Percentiles rank a stretch among this genome's conserved stretches.
These are phyloP conservation scores for Stenocarpella maydis DNA, from an alignment of 2,329 filamentous ascomycete genomes.

Conservation along the genomic window DNA sequence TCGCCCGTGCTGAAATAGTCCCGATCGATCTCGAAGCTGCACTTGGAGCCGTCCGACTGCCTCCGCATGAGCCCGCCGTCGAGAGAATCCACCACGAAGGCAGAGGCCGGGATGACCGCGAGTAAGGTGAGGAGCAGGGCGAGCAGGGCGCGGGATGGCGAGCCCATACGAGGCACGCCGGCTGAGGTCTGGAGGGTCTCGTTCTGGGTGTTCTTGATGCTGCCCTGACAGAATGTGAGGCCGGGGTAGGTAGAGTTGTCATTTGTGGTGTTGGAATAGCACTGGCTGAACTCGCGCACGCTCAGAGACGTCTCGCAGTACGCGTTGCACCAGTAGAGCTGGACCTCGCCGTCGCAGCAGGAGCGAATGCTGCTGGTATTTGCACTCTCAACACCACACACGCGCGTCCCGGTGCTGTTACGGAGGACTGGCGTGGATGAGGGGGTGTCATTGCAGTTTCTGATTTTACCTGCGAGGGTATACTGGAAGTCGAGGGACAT, in stretches of 20 bases:
- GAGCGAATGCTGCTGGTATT: slow-evolving; percentile 7
- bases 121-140: slow-evolving; percentile 2
- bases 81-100: slow-evolving; percentile 5
- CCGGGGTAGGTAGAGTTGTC: neutral
- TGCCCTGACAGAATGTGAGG: neutral
- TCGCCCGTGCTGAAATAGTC: neutral
- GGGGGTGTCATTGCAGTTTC: neutral
- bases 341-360: slow-evolving; percentile 12
- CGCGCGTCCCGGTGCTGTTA: neutral
- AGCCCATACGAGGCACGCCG: neutral
- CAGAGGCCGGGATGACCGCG: neutral
- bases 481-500: neutral
- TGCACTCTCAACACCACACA: slow-evolving; percentile 2
- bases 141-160: neutral
- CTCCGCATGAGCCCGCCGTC: neutral
- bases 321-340: neutral
- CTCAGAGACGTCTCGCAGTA: slow-evolving; percentile 3
- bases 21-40: slow-evolving; percentile 2
- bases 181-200: neutral
- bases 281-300: neutral
- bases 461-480: neutral
- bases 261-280: neutral
- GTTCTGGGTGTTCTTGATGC: slow-evolving; percentile 1
- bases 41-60: neutral
- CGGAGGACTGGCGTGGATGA: neutral